These are phyloP conservation scores for Aspergillus nidulans DNA, from an alignment of 495 filamentous ascomycete genomes.

Conservation along the genomic window DNA sequence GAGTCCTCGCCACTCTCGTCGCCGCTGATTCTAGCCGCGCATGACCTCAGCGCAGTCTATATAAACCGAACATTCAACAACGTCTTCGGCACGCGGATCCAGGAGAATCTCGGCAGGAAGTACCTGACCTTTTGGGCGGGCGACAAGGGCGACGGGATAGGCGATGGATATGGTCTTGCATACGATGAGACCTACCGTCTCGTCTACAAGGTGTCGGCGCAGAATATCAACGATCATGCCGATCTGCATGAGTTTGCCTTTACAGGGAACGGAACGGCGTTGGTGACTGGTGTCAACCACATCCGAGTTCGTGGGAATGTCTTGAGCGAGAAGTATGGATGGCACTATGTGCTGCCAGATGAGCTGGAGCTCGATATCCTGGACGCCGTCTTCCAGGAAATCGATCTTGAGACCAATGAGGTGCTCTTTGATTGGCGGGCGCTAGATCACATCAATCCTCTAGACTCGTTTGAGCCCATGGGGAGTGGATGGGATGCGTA, in stretches of 20 bases:
- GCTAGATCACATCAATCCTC: constrained; percentile 20
- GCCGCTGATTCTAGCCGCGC: constrained; percentile 16
- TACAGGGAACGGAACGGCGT: constrained; percentile 36
- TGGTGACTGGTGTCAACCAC: constrained; percentile 43
- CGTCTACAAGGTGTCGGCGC: constrained; percentile 18
- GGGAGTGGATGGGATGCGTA: constrained; percentile 25
- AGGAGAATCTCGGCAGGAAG: constrained; percentile 15
- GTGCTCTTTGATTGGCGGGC: constrained; percentile 31
- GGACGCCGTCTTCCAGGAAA: constrained; percentile 43
- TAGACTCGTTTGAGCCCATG: constrained; percentile 15
- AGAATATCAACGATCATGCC: constrained; percentile 14
- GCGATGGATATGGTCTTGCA: constrained; percentile 21
- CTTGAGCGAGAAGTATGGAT: neutral
- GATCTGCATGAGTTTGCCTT: constrained; percentile 38
- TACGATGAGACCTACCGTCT: constrained; percentile 20
- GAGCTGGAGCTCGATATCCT: constrained; percentile 27
- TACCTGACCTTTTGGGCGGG: constrained; percentile 21
- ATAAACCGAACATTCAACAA: constrained; percentile 21
- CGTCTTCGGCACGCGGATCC: constrained; percentile 20
- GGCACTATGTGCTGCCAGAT: neutral
- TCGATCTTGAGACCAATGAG: constrained; percentile 30
- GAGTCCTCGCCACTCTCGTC: constrained; percentile 17
- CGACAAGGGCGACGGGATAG: constrained; percentile 19
- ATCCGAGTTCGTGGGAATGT: constrained; percentile 5
- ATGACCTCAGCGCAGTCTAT: constrained; percentile 19